Conservation (phyloP, 2,329 filamentous ascomycete species). For the Cadophora sp. region DNA sequence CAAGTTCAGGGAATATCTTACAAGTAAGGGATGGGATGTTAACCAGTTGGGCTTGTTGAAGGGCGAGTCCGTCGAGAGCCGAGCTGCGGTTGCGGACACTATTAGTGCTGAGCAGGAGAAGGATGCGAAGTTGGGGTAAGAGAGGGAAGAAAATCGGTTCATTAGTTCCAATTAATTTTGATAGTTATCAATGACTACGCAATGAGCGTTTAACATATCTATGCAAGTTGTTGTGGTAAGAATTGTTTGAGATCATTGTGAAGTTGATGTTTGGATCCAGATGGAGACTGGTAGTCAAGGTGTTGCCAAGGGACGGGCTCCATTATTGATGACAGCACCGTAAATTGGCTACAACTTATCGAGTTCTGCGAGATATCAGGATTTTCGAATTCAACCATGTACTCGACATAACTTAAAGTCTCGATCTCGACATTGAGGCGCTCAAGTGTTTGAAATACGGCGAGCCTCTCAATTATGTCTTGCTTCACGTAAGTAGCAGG, state of each 20-base stretch:
- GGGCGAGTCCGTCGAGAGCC: slow-evolving; percentile 31
- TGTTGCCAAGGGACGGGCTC: not conserved
- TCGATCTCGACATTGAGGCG: not conserved
- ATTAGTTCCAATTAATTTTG: not conserved
- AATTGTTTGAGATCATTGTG: not conserved
- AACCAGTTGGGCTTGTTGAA: slow-evolving; percentile 55
- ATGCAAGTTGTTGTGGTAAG: not conserved
- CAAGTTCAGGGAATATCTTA: slow-evolving; percentile 76
- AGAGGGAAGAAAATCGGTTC: too few species aligned
- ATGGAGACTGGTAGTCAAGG: not conserved
- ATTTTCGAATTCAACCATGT: not conserved
- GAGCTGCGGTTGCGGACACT: slow-evolving; percentile 16
- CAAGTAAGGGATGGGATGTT: slow-evolving; percentile 78
- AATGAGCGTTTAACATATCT: not conserved
- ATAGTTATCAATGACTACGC: not conserved
- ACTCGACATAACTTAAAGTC: not conserved
- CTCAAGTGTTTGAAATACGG: not conserved
- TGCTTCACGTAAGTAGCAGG: not conserved
- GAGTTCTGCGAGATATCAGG: not conserved
- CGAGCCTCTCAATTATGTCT: too few species aligned
- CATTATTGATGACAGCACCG: not conserved
- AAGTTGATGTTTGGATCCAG: not conserved
- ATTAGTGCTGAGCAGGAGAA: slow-evolving; percentile 4
- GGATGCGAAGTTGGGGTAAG: slow-evolving; percentile 16
- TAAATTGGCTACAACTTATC: not conserved